Evolutionary conservation across 768 basidiomycete species (phyloP).

Genomic region (Hygrophorus pudorinus): DNA sequence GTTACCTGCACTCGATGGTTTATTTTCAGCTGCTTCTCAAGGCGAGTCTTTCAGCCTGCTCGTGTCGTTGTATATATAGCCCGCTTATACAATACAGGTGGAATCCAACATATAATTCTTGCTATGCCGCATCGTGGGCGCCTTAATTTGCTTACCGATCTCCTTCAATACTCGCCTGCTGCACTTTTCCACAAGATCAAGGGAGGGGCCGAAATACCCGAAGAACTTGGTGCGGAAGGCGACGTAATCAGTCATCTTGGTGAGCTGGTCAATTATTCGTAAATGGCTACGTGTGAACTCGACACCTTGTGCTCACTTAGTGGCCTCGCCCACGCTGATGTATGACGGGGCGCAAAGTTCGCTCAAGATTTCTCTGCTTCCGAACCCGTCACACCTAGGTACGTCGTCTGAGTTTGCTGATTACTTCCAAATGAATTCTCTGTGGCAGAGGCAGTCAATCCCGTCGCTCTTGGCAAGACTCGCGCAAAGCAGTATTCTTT

Average conservation of each 20-base stretch:
- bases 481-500: constrained; percentile 85
- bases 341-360: constrained; percentile 40
- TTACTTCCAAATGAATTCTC: background rate
- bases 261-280: constrained; percentile 22
- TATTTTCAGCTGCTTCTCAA: constrained; percentile 59
- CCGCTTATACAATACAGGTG: constrained; percentile 29
- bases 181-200: constrained; percentile 83
- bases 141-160: constrained; percentile 73
- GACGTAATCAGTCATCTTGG: constrained; percentile 85
- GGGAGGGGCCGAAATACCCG: constrained; percentile 63
- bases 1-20: constrained; percentile 74
- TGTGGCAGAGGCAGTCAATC: constrained; percentile 74
- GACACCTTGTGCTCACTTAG: constrained; percentile 21
- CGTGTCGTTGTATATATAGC: background rate
- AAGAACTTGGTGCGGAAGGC: constrained; percentile 57
- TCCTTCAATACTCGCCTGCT: constrained; percentile 56
- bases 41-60: constrained; percentile 24
- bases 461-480: constrained; percentile 82
- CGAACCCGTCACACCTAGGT: constrained; percentile 75
- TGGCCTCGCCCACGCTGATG: constrained; percentile 51
- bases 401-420: constrained; percentile 8
- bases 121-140: constrained; percentile 88
- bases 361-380: constrained; percentile 68
- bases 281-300: background rate
- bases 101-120: constrained; percentile 61